Percentiles rank a stretch among this genome's conserved stretches.
Evolutionary conservation across 768 basidiomycete species (phyloP).

Genomic region (Hygrocybe punicea): DNA sequence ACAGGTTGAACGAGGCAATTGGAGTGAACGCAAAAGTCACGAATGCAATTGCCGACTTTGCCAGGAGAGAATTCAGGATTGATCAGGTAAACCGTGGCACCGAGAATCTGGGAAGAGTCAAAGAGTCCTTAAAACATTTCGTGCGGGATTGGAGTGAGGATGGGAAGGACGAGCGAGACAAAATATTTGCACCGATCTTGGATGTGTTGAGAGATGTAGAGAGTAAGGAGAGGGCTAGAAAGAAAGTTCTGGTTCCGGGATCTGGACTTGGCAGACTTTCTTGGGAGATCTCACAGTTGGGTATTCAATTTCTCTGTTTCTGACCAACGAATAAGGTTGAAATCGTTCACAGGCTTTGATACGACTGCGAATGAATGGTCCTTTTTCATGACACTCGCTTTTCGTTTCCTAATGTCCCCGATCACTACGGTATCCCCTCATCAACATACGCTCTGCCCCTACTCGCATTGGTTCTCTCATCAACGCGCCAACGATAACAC

Average conservation of each 20-base stretch:
- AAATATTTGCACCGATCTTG: constrained; percentile 56
- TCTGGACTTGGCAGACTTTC: constrained; percentile 62
- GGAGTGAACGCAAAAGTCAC: constrained; percentile 38
- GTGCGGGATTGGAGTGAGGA: constrained; percentile 68
- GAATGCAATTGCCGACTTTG: constrained; percentile 40
- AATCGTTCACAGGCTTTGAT: constrained; percentile 42
- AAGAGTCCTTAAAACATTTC: constrained; percentile 65
- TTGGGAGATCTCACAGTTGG: constrained; percentile 64
- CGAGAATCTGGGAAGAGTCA: constrained; percentile 48
- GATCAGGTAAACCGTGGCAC: constrained; percentile 2
- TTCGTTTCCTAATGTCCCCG: constrained; percentile 55
- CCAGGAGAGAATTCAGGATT: constrained; percentile 25
- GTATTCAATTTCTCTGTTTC: constrained; percentile 29
- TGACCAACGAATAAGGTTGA: background rate
- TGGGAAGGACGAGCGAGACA: constrained; percentile 51
- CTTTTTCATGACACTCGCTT: constrained; percentile 60
- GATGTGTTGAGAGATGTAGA: constrained; percentile 39
- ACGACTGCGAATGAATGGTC: constrained; percentile 64
- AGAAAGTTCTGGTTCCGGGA: constrained; percentile 59
- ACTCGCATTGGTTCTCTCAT: constrained; percentile 69
- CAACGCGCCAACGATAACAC: constrained; percentile 48
- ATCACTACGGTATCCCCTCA: constrained; percentile 38
- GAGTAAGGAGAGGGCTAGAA: constrained; percentile 25
- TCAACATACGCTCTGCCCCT: constrained; percentile 57
- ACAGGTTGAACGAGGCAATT: constrained; percentile 41